Conservation (phyloP, 768 basidiomycete species). For the Suillus variegatus region DNA sequence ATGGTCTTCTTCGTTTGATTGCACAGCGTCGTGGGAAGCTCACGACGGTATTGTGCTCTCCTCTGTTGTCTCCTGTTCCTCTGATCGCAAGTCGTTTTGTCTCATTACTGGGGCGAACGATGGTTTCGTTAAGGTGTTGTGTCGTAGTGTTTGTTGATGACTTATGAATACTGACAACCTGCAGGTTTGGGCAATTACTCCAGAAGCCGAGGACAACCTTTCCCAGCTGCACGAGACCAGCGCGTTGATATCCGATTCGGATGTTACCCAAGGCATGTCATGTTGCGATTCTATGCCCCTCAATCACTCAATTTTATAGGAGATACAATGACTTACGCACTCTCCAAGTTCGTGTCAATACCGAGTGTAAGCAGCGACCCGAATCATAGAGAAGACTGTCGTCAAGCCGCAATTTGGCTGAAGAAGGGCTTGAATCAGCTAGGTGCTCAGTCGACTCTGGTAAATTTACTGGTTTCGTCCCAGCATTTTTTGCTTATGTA, state of each 20-base stretch:
- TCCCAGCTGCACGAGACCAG: not conserved
- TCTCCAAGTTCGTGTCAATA: slow-evolving; percentile 85
- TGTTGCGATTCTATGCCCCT: not conserved
- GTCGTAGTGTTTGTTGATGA: slow-evolving; percentile 4
- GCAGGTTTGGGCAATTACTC: slow-evolving; percentile 57
- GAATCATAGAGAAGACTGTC: slow-evolving; percentile 78
- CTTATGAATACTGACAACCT: not conserved
- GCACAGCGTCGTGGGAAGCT: slow-evolving; percentile 78
- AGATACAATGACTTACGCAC: slow-evolving; percentile 78
- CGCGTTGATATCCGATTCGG: not conserved
- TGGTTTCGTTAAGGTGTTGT: slow-evolving; percentile 72
- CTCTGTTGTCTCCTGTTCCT: slow-evolving; percentile 55
- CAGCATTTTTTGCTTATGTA: not conserved
- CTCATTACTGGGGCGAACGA: slow-evolving; percentile 87
- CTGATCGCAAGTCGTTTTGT: slow-evolving; percentile 23
- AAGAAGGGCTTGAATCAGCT: slow-evolving; percentile 86
- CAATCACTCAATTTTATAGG: slow-evolving; percentile 7
- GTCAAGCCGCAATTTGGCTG: slow-evolving; percentile 92
- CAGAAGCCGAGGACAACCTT: slow-evolving; percentile 16
- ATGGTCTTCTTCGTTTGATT: slow-evolving; percentile 84
- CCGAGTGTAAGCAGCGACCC: slow-evolving; percentile 79
- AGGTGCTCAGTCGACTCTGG: slow-evolving; percentile 80
- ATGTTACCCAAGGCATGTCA: slow-evolving; percentile 19
- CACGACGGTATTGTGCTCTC: slow-evolving; percentile 85
- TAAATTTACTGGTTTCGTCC: slow-evolving; percentile 34